Base-by-base conservation (phyloP, 2,329 filamentous ascomycete genomes). In the Blumeria graminis region DNA sequence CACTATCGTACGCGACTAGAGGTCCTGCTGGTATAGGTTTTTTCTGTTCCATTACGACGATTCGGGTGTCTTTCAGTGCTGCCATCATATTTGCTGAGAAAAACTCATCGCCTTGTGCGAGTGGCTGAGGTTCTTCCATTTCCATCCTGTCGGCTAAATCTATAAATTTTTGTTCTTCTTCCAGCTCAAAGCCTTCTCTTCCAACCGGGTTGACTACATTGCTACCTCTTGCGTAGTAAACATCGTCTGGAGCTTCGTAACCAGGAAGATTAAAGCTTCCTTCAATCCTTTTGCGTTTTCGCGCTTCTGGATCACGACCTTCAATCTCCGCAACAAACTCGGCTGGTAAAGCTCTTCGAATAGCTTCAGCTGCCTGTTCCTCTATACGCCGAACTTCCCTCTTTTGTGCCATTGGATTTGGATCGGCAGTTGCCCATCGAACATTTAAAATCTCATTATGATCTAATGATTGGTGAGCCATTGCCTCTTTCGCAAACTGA, bases 291-390 rank as follows among this genome's bases (percentile, higher is more conserved):
- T 90, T 80, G 64, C 89, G 76, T 72, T 95, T 96, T 65, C 81
- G 77, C 43, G 88, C 84, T 63, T 89, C 86, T 0, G 86, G 85
- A 61, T 94, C 87, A 55, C 86, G 79, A 14, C 92, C 92, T 68
- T 98, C 92, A 52, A 98, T 82, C 71, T 98, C 88, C 0, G 88
- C 87, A 0, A 98, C 82, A 61, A 92, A 96, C 33, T 88, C 86
- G 0, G 84, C 87, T 0, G 92, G 92, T 4, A 98, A 72, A 0
- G 92, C 90, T 61, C 84, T 76, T 16, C 92, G 75, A 57, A 98
- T 87, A 1, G 92, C 93, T 64, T 95, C 92, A 0, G 92, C 92
- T 1, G 92, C 92, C 68, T 98, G 92, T 66, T 98, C 92, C 67
- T 98, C 92, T 58, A 98, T 83, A 43, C 83, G 76, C 41, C 84